These are phyloP conservation scores for Fusarium pininemorale DNA, from an alignment of 2,329 filamentous ascomycete genomes.

Conservation along the genomic window DNA sequence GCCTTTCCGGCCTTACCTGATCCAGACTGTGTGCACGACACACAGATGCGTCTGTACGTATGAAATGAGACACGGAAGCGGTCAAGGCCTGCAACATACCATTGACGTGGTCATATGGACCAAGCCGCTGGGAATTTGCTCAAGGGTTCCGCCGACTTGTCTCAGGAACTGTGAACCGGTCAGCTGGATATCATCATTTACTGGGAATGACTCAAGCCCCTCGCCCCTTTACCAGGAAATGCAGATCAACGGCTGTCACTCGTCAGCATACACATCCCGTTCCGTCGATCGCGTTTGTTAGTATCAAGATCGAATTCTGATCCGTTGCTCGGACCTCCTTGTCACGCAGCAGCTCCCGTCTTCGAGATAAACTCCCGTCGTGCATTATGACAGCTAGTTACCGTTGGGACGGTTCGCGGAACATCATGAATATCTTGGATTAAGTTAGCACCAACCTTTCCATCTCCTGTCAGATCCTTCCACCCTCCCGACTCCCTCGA, in stretches of 20 bases:
- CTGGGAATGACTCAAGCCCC: conserved; percentile 26
- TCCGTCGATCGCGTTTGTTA: conserved; percentile 8
- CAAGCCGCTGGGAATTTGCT: conserved; percentile 29
- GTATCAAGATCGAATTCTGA: neutral
- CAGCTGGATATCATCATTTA: conserved; percentile 21
- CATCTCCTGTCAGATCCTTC: conserved; percentile 11
- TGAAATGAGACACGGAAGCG: conserved; percentile 24
- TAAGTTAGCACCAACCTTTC: conserved; percentile 27
- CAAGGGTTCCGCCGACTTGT: conserved; percentile 11
- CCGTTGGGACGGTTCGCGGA: conserved; percentile 38
- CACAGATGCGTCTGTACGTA: conserved; percentile 12
- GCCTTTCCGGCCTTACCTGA: conserved; percentile 15
- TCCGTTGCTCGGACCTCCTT: conserved; percentile 4
- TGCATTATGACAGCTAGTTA: conserved; percentile 37
- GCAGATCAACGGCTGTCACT: conserved; percentile 30
- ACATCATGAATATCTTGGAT: conserved; percentile 19
- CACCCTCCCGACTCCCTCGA: neutral
- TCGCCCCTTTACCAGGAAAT: conserved; percentile 2
- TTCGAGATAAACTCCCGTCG: conserved; percentile 11
- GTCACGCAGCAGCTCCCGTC: neutral
- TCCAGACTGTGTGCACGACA: conserved; percentile 17
- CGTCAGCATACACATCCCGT: conserved; percentile 1
- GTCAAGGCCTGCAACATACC: conserved; percentile 23
- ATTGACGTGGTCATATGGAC: conserved; percentile 33
- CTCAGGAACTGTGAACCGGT: conserved; percentile 33